These are phyloP conservation scores for Alternaria sp. DNA, from an alignment of 2,329 filamentous ascomycete genomes.

Conservation along the genomic window DNA sequence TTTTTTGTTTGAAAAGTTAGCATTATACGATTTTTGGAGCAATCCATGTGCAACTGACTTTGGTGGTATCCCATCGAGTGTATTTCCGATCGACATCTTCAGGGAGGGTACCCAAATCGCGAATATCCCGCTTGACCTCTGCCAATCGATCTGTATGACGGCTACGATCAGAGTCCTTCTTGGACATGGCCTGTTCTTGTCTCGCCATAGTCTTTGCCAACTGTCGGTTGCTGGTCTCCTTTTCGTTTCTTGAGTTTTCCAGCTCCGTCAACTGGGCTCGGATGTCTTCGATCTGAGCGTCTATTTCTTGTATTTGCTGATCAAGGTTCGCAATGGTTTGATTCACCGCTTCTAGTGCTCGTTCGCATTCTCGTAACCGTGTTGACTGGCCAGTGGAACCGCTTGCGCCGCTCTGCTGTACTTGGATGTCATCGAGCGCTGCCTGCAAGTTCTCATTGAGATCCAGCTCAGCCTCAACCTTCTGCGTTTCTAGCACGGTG, in stretches of 20 bases:
- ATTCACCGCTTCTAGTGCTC: conserved; percentile 80
- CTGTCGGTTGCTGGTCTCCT: conserved; percentile 76
- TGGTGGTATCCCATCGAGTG: conserved; percentile 79
- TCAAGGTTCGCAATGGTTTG: conserved; percentile 73
- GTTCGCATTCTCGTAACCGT: conserved; percentile 78
- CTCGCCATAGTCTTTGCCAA: conserved; percentile 80
- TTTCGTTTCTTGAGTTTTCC: conserved; percentile 67
- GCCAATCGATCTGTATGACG: conserved; percentile 77
- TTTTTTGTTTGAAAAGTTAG: conserved; percentile 33
- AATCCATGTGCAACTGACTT: conserved; percentile 57
- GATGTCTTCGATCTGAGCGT: conserved; percentile 71
- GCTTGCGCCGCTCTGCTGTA: conserved; percentile 55
- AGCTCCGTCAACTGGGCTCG: conserved; percentile 65
- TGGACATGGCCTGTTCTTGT: conserved; percentile 89
- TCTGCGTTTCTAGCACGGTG: conserved; percentile 79
- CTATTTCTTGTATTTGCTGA: conserved; percentile 75
- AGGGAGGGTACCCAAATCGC: conserved; percentile 89
- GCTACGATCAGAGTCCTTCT: conserved; percentile 87
- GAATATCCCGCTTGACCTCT: conserved; percentile 87
- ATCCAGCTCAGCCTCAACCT: conserved; percentile 84
- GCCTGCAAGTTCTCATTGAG: conserved; percentile 88
- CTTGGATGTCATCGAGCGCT: conserved; percentile 79
- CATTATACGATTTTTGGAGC: neutral
- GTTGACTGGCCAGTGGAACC: conserved; percentile 63
- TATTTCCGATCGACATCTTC: conserved; percentile 95